Base-by-base conservation (phyloP, 139 green algal species). In the Edaphochlamys debaryana region DNA sequence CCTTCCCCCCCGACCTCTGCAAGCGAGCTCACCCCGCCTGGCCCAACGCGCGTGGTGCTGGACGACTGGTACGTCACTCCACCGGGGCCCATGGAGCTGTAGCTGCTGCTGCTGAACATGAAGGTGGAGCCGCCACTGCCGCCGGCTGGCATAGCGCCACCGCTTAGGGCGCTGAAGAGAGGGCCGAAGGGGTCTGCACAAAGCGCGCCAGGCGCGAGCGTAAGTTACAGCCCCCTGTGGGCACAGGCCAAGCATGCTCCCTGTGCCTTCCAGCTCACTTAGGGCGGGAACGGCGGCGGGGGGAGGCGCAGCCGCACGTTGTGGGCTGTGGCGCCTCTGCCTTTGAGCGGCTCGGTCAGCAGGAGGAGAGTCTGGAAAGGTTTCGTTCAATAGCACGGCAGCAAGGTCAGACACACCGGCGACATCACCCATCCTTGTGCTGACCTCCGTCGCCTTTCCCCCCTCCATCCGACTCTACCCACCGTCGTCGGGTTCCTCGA, bases 11-110 rank as follows among this genome's bases (percentile, higher is more conserved):
- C n/a, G n/a, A n/a, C n/a, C n/a, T n/a, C n/a, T n/a, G n/a, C n/a
- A n/a, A n/a, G n/a, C n/a, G 17, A 77, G 40, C 88, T 89, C 62
- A 92, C 88, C 85, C 85, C 88, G 74, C 88, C 88, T 25, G 88
- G 88, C 1, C 75, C 88, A 48, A 86, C 67, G 19, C 88, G 41
- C 23, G 62, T 68, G 15, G 88, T 90, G 20, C 52, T 87, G 17
- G 79, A 80, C 15, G 79, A 56, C 37, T 87, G 76, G 48, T 92
- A 92, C 4, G 79, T 81, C 5, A 87, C 77, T 17, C 85, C 81
- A 36, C 78, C 77, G 1, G 81, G 85, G 7, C 78, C 81, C 52
- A 79, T 82, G 30, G 63, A 69, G 37, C 82, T 80, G 41, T 72
- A 88, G 48, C 72, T 87, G 68, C 79, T 87, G 85, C 80, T 81